A percentile compares a stretch with the other conserved stretches of the same genome.
Conservation (phyloP, 2,329 filamentous ascomycete genomes). For the Pyrenophora teres region DNA sequence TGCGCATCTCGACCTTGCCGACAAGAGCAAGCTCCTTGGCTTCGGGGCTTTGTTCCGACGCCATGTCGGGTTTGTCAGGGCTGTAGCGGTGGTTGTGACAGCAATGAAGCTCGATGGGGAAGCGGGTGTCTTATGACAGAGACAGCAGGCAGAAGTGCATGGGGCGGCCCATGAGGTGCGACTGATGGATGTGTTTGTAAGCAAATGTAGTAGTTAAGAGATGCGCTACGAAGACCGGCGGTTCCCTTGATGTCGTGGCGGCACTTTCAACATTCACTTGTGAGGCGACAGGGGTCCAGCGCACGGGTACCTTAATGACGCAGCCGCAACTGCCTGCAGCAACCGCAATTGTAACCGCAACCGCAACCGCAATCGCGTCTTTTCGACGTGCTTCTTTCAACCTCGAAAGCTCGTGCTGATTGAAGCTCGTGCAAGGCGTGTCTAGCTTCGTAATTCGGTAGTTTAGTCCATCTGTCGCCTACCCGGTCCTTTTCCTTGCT, state of each 20-base stretch:
- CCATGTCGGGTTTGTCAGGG: slow-evolving; percentile 31
- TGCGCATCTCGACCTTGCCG: slow-evolving; percentile 82
- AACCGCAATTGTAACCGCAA: slow-evolving; percentile 9
- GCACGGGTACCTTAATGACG: slow-evolving; percentile 30
- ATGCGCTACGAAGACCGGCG: slow-evolving; percentile 19
- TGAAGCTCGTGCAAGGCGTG: not conserved
- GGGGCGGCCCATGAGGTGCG: slow-evolving; percentile 25
- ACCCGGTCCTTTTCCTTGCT: not conserved
- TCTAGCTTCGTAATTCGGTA: not conserved
- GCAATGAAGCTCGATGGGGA: not conserved
- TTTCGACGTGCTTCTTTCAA: slow-evolving; percentile 29
- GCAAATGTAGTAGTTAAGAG: slow-evolving; percentile 7
- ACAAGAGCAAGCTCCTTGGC: slow-evolving; percentile 80
- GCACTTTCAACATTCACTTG: slow-evolving; percentile 22
- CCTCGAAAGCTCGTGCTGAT: slow-evolving; percentile 17
- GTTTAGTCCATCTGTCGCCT: slow-evolving; percentile 1
- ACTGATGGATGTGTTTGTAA: not conserved
- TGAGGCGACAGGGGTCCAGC: slow-evolving; percentile 24
- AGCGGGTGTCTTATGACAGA: slow-evolving; percentile 14
- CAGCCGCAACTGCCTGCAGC: slow-evolving; percentile 30
- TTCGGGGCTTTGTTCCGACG: slow-evolving; percentile 51
- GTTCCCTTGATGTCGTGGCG: slow-evolving; percentile 29
- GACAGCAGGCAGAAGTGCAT: slow-evolving; percentile 31
- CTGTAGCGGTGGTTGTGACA: not conserved
- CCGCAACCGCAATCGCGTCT: slow-evolving; percentile 23